Base-by-base conservation (phyloP, 2,329 filamentous ascomycete genomes). In the Aspergillus sojae region DNA sequence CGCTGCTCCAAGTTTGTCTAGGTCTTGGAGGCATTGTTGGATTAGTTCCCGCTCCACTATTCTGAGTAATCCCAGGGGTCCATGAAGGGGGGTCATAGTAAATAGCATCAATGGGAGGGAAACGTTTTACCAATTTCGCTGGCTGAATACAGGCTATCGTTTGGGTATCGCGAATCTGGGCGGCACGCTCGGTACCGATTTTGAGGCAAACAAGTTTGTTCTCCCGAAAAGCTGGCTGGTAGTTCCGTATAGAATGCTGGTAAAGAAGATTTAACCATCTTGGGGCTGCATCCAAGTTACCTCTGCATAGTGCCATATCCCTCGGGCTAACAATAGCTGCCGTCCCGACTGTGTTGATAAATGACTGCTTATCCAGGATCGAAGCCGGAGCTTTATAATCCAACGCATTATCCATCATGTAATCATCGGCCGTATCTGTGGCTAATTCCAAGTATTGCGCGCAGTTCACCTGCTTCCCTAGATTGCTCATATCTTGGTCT, bases 181-280 rank as follows among this genome's bases (percentile, higher is more conserved):
- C 71, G 26, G 69, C 71, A 36, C 67, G 65, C 46, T 68, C 64
- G 4, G 63, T 53, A 9, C 68, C 70, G 28, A 74, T 64, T 30
- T 56, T 71, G 46, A 73, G 62, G 26, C 62, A 65, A 30, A 74
- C 58, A 3, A 73, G 12, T 16, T 65, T 63, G 39, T 58, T 53
- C 6, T 23, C 28, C 21, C 32, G 58, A 46, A 43, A 36, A 16
- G 46, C 34, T 23, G 41, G 30, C 19, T 23, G 54, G n/a, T 39
- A 28, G 23, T 26, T 26, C 23, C 21, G 21, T 45, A 39, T 54
- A 45, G 32, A 28, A 32, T 54, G 30, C 4, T 54, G 54, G 16
- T 59, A 55, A 52, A 56, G 54, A 45, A 30, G 11, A 19, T 26
- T 53, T 28, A 59, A 2, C 43, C 57, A 58, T 21, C 43, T 45